phyloP scores from a whole-genome alignment of 1,139 yeast genomes.

The Nakaseomyces nivariensis region DNA sequence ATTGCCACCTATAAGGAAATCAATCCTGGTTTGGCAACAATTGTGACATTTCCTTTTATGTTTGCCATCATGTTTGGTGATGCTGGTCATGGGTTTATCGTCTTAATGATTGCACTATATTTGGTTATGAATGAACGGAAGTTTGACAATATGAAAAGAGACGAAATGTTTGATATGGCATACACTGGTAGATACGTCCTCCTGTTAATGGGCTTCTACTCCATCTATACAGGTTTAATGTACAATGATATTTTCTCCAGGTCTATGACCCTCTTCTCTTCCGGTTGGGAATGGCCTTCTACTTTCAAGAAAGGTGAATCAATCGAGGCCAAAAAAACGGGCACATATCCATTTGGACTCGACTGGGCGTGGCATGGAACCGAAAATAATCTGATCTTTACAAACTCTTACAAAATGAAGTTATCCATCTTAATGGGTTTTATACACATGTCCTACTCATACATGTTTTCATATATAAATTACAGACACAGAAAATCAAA shows the following conservation, averaged over 20 bases:
- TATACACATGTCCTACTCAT: constrained; percentile 68
- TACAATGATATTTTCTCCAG: constrained; percentile 71
- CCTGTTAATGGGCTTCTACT: constrained; percentile 64
- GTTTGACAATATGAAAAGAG: constrained; percentile 52
- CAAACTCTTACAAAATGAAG: constrained; percentile 77
- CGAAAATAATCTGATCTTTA: constrained; percentile 61
- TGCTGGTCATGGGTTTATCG: constrained; percentile 66
- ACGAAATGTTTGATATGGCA: constrained; percentile 78
- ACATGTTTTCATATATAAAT: constrained; percentile 57
- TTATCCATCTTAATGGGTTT: constrained; percentile 73
- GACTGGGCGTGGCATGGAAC: constrained; percentile 81
- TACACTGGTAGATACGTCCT: constrained; percentile 65
- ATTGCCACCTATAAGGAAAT: constrained; percentile 68
- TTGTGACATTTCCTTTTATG: constrained; percentile 76
- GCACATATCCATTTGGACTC: constrained; percentile 57
- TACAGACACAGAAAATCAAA: constrained; percentile 46
- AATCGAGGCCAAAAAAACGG: constrained; percentile 44
- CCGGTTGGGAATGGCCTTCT: constrained; percentile 73
- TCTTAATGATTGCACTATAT: constrained; percentile 47
- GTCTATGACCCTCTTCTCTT: constrained; percentile 60
- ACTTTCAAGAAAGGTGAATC: constrained; percentile 49
- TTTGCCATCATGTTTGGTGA: constrained; percentile 87
- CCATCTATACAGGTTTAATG: constrained; percentile 69
- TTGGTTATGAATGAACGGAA: constrained; percentile 54
- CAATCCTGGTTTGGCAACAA: constrained; percentile 71